Evolutionary conservation across 2,329 filamentous ascomycete genomes (phyloP).

Genomic region (Calonectria hongkongensis): DNA sequence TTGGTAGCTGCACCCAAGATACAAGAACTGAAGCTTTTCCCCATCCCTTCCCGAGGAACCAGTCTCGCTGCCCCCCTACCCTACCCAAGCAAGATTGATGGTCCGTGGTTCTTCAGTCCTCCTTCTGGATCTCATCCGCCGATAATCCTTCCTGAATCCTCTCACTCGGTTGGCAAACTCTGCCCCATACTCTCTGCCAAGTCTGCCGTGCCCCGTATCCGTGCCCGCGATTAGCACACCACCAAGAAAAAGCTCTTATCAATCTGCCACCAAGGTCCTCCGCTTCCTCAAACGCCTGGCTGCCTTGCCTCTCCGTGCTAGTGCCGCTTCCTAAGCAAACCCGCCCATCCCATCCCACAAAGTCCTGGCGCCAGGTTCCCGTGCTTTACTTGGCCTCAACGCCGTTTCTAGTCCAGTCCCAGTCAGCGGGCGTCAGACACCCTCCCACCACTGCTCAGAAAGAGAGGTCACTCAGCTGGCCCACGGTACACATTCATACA

Average conservation of each 20-base stretch:
- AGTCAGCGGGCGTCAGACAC: slow-evolving; percentile 41
- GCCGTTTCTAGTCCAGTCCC: slow-evolving; percentile 12
- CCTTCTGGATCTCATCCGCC: background rate
- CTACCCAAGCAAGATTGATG: slow-evolving; percentile 27
- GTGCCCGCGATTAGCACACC: slow-evolving; percentile 31
- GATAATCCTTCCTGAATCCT: slow-evolving; percentile 26
- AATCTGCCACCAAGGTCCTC: slow-evolving; percentile 35
- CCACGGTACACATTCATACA: slow-evolving; percentile 13
- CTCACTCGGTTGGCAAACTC: slow-evolving; percentile 3
- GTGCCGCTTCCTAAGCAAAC: slow-evolving; percentile 26
- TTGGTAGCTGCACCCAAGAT: slow-evolving; percentile 24
- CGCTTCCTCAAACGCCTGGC: slow-evolving; percentile 23
- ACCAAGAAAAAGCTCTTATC: slow-evolving; percentile 35
- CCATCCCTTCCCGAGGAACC: slow-evolving; percentile 9
- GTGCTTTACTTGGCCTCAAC: slow-evolving; percentile 30
- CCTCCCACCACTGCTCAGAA: slow-evolving; percentile 22
- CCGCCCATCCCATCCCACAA: slow-evolving; percentile 31
- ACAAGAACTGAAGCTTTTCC: slow-evolving; percentile 38
- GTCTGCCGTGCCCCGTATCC: slow-evolving; percentile 28
- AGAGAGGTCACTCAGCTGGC: slow-evolving; percentile 32
- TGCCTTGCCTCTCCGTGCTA: slow-evolving; percentile 28
- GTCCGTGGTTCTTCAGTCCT: slow-evolving; percentile 32
- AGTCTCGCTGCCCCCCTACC: slow-evolving; percentile 2
- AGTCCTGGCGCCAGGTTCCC: slow-evolving; percentile 28
- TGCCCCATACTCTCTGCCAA: slow-evolving; percentile 35